These are phyloP conservation scores for Leucocoprinus leucothites DNA, from an alignment of 768 basidiomycete genomes.

Conservation along the genomic window DNA sequence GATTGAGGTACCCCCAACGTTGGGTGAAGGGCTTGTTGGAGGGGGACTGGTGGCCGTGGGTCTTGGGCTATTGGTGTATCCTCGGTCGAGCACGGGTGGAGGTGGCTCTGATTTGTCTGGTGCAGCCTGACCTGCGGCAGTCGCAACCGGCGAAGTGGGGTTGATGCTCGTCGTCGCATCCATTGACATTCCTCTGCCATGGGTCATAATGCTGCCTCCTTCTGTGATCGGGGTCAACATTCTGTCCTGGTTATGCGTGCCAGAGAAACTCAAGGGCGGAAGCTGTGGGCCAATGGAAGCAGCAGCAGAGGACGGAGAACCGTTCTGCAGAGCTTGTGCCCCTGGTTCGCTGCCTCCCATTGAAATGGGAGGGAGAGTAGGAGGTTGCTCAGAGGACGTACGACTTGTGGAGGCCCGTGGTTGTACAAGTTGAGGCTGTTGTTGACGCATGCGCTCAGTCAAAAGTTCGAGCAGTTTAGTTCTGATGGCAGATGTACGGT, in stretches of 20 bases:
- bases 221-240: conserved; percentile 70
- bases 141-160: conserved; percentile 2
- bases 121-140: not conserved
- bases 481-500: conserved; percentile 70
- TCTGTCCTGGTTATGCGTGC: conserved; percentile 22
- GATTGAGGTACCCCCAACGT: not conserved
- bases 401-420: conserved; percentile 16
- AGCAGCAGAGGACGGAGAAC: not conserved
- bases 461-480: conserved; percentile 60
- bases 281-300: conserved; percentile 39
- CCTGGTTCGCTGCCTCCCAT: conserved; percentile 17
- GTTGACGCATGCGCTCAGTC: conserved; percentile 55
- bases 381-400: conserved; percentile 25
- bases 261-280: conserved; percentile 55
- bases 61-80: conserved; percentile 19
- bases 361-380: conserved; percentile 35
- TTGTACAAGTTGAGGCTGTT: conserved; percentile 25
- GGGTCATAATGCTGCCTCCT: conserved; percentile 29
- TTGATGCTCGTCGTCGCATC: conserved; percentile 16
- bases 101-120: not conserved
- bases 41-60: conserved; percentile 13
- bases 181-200: conserved; percentile 21
- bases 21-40: not conserved
- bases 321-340: conserved; percentile 13
- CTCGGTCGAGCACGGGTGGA: conserved; percentile 12